A percentile compares a stretch with the other conserved stretches of the same genome.
Conservation (phyloP, 768 basidiomycete species). For the Calvatia gigantea region DNA sequence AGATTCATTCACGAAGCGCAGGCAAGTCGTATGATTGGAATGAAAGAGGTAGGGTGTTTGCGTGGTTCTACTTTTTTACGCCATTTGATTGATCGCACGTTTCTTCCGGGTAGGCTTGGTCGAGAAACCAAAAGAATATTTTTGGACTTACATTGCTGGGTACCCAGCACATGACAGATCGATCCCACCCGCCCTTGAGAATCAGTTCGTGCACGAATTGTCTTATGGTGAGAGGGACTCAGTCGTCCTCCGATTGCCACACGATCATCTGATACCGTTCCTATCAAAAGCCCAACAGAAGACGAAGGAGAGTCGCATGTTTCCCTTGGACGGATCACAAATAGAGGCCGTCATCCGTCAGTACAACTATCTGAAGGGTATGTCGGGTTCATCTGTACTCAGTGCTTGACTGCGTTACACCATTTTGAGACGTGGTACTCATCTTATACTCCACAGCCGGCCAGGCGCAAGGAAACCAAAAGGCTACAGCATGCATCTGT, state of each 20-base stretch:
- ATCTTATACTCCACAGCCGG: conserved; percentile 19
- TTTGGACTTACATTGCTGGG: conserved; percentile 41
- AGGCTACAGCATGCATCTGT: conserved; percentile 27
- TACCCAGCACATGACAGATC: conserved; percentile 37
- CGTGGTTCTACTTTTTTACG: neutral
- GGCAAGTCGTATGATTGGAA: conserved; percentile 33
- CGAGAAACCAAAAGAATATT: conserved; percentile 27
- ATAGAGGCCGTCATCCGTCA: conserved; percentile 35
- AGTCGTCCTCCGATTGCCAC: neutral
- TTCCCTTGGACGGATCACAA: conserved; percentile 33
- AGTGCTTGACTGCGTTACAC: neutral
- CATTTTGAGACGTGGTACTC: neutral
- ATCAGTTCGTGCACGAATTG: conserved; percentile 29
- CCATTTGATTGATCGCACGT: neutral
- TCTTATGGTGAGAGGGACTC: conserved; percentile 24
- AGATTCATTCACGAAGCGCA: conserved; percentile 33
- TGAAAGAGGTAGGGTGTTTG: conserved; percentile 25
- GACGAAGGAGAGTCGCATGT: conserved; percentile 23
- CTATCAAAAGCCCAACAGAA: conserved; percentile 27
- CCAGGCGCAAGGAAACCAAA: conserved; percentile 25
- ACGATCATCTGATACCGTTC: conserved; percentile 9
- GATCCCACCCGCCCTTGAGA: conserved; percentile 33
- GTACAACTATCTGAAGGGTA: conserved; percentile 35
- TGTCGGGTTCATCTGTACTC: conserved; percentile 10
- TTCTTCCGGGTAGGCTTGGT: conserved; percentile 22